Base-by-base conservation (phyloP, 163 green algal species). In the Volvox carteri region DNA sequence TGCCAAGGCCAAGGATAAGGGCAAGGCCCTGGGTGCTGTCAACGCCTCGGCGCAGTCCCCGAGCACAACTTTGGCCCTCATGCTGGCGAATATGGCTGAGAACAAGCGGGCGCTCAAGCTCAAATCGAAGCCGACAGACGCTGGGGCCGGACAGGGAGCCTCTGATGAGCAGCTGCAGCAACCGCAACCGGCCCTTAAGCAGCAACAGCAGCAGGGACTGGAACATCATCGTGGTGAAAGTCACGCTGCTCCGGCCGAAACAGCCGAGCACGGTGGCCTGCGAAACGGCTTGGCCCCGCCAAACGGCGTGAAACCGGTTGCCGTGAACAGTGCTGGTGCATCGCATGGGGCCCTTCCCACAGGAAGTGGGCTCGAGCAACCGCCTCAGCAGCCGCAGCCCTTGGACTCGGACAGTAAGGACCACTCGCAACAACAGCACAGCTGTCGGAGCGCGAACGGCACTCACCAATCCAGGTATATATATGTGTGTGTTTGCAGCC, bases 31-130 rank as follows among this genome's bases (percentile, higher is more conserved):
- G 50, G 35, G 37, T 30, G 39, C 78, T 48, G 79, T 23, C 52
- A 42, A 56, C 56, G 19, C 37, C 25, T 9, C 54, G 41, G 78
- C 4, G 54, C 16, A 11, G 25, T 23, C n/a, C 16, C 25, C 41
- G 14, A 46, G 30, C 16, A 30, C 42, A 42, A 42, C 67, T 7
- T 62, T 87, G 18, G n/a, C 80, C n/a, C 62, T 42, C 3, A 87
- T 87, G 80, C 44, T 87, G 28, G 62, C 42, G 2, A 87, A 87
- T 44, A 25, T 87, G 62, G 6, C 6, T 30, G 80, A 87, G 33
- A 21, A 41, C 39, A 65, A 65, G 54, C 4, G 18, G 41, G 41
- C 48, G 23, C 78, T 56, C 4, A 86, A 76, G 78, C 56, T 76
- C 4, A 86, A 86, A 65, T 33, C 8, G 21, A 33, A 73, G 54